Percentiles rank a stretch among this genome's conserved stretches.
phyloP scores from a whole-genome alignment of 495 filamentous ascomycete genomes.

The Cenococcum geophilum region DNA sequence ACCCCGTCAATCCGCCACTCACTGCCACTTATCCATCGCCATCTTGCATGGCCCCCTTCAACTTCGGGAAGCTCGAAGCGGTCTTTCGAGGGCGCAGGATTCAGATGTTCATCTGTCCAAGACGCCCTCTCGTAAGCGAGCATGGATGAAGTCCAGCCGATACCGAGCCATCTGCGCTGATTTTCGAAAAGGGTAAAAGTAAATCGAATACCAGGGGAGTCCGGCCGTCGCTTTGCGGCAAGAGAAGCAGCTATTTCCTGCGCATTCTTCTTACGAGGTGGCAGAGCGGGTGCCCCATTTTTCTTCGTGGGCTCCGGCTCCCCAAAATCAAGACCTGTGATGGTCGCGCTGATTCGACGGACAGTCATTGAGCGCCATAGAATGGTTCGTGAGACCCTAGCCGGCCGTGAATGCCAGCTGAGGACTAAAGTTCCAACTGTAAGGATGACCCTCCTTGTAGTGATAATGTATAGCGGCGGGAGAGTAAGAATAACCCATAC shows the following conservation, averaged over 20 bases:
- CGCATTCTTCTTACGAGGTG: slow-evolving; percentile 28
- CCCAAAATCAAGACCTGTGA: slow-evolving; percentile 76
- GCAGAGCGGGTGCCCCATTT: slow-evolving; percentile 20
- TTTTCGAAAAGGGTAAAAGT: slow-evolving; percentile 97
- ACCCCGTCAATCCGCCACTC: slow-evolving; percentile 85
- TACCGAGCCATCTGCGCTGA: slow-evolving; percentile 87
- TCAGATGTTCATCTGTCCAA: slow-evolving; percentile 96
- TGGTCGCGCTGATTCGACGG: slow-evolving; percentile 55
- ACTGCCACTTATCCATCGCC: slow-evolving; percentile 81
- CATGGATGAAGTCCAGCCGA: slow-evolving; percentile 89
- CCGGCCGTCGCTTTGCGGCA: slow-evolving; percentile 44
- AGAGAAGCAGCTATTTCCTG: slow-evolving; percentile 35
- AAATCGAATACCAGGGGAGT: slow-evolving; percentile 76
- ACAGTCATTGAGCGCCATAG: slow-evolving; percentile 81
- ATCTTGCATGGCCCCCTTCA: slow-evolving; percentile 69
- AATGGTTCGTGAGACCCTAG: slow-evolving; percentile 76
- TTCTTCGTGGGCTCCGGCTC: slow-evolving; percentile 10
- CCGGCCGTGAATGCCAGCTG: slow-evolving; percentile 86
- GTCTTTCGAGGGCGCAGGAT: slow-evolving; percentile 67
- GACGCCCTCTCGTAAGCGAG: slow-evolving; percentile 81
- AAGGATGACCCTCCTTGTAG: slow-evolving; percentile 74
- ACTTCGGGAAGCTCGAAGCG: slow-evolving; percentile 84
- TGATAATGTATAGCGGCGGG: slow-evolving; percentile 77
- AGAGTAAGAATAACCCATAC: slow-evolving; percentile 79
- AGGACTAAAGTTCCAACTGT: slow-evolving; percentile 72